Conservation (phyloP, 2,329 filamentous ascomycete species). For the Phialemonium atrogriseum region DNA sequence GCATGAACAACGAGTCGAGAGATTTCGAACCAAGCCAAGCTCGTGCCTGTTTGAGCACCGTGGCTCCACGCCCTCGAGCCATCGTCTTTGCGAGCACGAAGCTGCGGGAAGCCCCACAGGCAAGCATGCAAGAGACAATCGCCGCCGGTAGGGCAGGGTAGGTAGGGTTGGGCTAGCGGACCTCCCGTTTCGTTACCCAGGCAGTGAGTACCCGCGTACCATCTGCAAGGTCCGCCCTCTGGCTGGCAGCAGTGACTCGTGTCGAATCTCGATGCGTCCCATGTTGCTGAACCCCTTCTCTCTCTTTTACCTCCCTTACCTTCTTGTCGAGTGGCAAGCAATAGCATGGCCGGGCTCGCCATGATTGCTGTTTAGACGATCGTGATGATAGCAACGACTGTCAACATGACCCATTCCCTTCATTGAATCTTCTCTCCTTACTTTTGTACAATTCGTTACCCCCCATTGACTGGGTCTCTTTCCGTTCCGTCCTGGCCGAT, state of each 20-base stretch:
- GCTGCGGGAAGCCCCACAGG: too few relatives aligned
- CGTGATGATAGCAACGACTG: not conserved
- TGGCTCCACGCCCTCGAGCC: constrained; percentile 9
- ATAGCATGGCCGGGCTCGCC: constrained; percentile 9
- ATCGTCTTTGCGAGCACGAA: too few relatives aligned
- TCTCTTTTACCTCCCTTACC: constrained; percentile 4
- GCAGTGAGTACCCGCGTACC: too few relatives aligned
- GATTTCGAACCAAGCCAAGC: constrained; percentile 17
- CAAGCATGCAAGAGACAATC: too few relatives aligned
- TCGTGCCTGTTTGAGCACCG: constrained; percentile 22
- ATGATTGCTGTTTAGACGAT: constrained; percentile 12
- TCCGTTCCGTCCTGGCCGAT: constrained; percentile 18
- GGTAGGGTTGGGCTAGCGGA: too few relatives aligned
- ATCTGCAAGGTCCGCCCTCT: too few relatives aligned
- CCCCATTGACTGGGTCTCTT: constrained; percentile 44
- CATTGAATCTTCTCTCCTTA: constrained; percentile 23
- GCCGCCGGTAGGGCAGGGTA: too few relatives aligned
- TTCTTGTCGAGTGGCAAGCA: constrained; percentile 8
- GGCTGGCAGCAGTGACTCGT: too few relatives aligned
- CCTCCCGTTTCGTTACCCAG: too few relatives aligned
- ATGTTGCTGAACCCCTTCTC: too few relatives aligned
- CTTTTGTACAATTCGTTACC: too few relatives aligned
- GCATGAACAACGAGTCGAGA: constrained; percentile 19
- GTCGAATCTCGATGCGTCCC: constrained; percentile 5
- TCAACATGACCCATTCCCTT: constrained; percentile 21